Conservation (phyloP, 768 basidiomycete species). For the Rhodotorula toruloides region DNA sequence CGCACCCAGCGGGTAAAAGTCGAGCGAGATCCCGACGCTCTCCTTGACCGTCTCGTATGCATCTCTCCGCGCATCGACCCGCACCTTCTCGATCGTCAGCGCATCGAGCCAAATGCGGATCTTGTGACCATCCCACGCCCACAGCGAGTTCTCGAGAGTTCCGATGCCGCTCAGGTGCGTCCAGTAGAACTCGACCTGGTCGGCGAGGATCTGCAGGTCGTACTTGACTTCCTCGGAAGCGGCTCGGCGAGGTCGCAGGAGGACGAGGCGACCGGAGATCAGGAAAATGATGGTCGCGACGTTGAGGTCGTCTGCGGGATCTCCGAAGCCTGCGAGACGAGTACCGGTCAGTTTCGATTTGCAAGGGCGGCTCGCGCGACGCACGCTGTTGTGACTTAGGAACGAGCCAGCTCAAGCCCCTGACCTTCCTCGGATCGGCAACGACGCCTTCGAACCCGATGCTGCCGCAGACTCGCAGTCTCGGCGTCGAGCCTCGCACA, state of each 20-base stretch:
- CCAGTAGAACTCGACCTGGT: constrained; percentile 98
- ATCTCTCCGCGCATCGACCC: constrained; percentile 49
- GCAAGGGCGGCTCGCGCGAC: too few relatives aligned
- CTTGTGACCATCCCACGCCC: constrained; percentile 87
- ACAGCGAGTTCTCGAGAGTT: constrained; percentile 89
- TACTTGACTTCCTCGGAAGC: constrained; percentile 86
- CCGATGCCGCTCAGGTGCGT: constrained; percentile 91
- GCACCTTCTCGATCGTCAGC: constrained; percentile 70
- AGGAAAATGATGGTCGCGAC: constrained; percentile 95
- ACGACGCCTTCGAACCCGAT: constrained; percentile 92
- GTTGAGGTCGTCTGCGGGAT: constrained; percentile 84
- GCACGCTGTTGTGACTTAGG: constrained; percentile 85
- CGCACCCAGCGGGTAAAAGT: constrained; percentile 92
- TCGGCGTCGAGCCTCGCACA: constrained; percentile 58
- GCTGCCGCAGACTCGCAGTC: constrained; percentile 83
- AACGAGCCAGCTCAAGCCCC: constrained; percentile 95
- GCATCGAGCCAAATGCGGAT: constrained; percentile 95
- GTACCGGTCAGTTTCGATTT: too few relatives aligned
- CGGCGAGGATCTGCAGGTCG: constrained; percentile 93
- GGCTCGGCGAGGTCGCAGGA: constrained; percentile 84
- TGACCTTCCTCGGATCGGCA: constrained; percentile 70
- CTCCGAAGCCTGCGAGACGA: constrained; percentile 68
- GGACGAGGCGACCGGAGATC: constrained; percentile 80
- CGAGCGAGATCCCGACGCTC: constrained; percentile 82
- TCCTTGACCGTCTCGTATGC: constrained; percentile 67